These are phyloP conservation scores for Cymbopogon citratus DNA, from an alignment of 176 grass and related monocot species.

Conservation along the genomic window DNA sequence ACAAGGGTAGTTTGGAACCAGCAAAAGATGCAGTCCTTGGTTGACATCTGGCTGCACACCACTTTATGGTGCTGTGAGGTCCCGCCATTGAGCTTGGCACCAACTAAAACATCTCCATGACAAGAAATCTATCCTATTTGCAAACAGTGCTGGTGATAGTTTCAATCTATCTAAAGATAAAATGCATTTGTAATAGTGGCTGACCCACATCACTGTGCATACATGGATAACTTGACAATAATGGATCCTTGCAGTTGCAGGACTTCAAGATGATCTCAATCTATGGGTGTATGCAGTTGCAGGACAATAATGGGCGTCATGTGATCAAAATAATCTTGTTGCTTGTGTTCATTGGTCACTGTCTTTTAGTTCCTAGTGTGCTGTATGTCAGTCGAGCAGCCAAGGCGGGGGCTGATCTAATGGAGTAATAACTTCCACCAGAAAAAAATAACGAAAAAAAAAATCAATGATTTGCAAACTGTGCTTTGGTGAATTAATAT, in stretches of 20 bases:
- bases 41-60: not conserved
- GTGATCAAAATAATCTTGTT: not conserved
- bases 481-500: too few species aligned
- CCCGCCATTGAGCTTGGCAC: not conserved
- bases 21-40: not conserved
- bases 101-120: not conserved
- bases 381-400: not conserved
- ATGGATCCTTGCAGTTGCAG: not conserved
- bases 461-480: too few species aligned
- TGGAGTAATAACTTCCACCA: too few species aligned
- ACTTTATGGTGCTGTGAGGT: too few species aligned
- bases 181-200: not conserved
- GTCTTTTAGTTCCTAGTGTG: not conserved
- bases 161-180: not conserved
- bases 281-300: not conserved
- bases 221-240: not conserved
- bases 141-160: not conserved
- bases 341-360: not conserved
- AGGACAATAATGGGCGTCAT: not conserved
- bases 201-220: not conserved
- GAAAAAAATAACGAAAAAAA: too few species aligned
- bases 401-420: too few species aligned
- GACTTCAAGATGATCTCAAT: not conserved
- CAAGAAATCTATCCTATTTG: not conserved
- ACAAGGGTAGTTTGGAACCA: not conserved